Conservation (phyloP, 176 grass and related monocot genomes). For the Hyparrhenia diplandra region DNA sequence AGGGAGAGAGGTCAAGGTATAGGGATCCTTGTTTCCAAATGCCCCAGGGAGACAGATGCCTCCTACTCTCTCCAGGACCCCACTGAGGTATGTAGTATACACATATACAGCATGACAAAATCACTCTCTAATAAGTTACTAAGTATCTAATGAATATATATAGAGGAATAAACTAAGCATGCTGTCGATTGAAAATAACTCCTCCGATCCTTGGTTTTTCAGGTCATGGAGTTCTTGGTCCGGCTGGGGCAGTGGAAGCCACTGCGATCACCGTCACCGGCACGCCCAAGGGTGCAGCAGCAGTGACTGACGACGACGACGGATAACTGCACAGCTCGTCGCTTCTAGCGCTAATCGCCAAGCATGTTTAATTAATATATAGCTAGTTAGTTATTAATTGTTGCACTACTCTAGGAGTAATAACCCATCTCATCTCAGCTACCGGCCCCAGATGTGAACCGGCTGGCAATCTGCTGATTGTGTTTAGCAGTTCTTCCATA, state of each 20-base stretch:
- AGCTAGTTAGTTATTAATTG: not conserved
- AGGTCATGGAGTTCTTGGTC: conserved; percentile 91
- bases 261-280: not conserved
- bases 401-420: not conserved
- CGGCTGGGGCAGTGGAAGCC: conserved; percentile 72
- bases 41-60: conserved; percentile 77
- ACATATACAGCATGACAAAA: not conserved
- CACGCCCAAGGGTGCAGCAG: conserved; percentile 15
- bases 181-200: not conserved
- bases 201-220: conserved; percentile 14
- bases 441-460: conserved; percentile 14
- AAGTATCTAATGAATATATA: not conserved
- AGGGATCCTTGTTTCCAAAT: conserved; percentile 87
- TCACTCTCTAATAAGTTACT: not conserved
- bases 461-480: not conserved
- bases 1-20: conserved; percentile 65
- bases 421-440: conserved; percentile 5
- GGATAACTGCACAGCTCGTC: not conserved
- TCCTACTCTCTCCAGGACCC: conserved; percentile 87
- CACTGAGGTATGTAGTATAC: conserved; percentile 46
- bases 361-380: not conserved
- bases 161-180: not conserved
- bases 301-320: conserved; percentile 1
- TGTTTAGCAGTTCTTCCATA: not conserved
- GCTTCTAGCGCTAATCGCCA: not conserved